Percentiles rank a stretch among this genome's conserved stretches.
Conservation (phyloP, 345 rosid species). For the Streptanthus diversifolius region DNA sequence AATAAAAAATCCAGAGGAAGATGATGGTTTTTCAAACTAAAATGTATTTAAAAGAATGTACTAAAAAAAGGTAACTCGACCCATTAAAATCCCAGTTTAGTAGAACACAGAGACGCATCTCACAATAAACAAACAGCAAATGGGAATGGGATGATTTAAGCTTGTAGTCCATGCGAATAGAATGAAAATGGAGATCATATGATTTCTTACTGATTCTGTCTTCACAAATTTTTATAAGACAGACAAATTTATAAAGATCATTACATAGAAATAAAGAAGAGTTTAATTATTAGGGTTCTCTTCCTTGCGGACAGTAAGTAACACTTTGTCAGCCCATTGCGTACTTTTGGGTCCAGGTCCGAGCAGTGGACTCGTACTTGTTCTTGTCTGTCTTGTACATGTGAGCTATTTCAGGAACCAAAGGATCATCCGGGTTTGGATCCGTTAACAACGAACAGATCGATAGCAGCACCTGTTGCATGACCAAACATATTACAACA, state of each 20-base stretch:
- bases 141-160: neutral
- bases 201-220: slow-evolving; percentile 20
- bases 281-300: slow-evolving; percentile 18
- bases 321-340: slow-evolving; percentile 69
- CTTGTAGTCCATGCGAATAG: neutral
- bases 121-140: neutral
- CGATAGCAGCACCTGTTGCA: slow-evolving; percentile 73
- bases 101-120: slow-evolving; percentile 1
- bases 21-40: too few species aligned
- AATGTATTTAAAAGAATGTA: too few species aligned
- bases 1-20: too few species aligned
- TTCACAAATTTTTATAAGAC: slow-evolving; percentile 23
- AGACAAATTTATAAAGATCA: slow-evolving; percentile 28
- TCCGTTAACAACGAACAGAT: slow-evolving; percentile 94
- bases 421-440: slow-evolving; percentile 94
- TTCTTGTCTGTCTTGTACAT: slow-evolving; percentile 93
- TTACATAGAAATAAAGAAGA: slow-evolving; percentile 33
- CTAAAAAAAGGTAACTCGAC: neutral
- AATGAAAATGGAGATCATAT: slow-evolving; percentile 16
- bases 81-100: neutral
- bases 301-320: neutral
- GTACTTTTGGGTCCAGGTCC: slow-evolving; percentile 99
- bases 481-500: neutral
- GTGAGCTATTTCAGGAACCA: slow-evolving; percentile 97
- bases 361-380: slow-evolving; percentile 91